Evolutionary conservation across 805 yeast genomes (phyloP).

Genomic region (Ogataea methanolica): DNA sequence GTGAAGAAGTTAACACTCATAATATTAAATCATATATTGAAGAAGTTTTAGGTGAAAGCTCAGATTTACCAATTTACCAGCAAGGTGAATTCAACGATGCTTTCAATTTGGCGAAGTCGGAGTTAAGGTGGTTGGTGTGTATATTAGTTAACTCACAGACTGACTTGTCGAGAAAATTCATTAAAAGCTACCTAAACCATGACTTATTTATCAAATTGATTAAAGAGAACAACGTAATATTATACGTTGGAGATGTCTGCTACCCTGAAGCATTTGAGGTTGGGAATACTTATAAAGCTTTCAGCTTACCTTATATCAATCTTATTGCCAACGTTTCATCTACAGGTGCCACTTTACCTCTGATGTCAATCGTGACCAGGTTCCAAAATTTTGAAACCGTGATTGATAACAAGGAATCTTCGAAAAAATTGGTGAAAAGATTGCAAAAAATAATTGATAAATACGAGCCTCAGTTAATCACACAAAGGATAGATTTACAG

Average conservation of each 20-base stretch:
- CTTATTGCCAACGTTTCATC: conserved; percentile 54
- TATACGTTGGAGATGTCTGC: conserved; percentile 61
- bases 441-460: conserved; percentile 41
- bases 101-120: conserved; percentile 32
- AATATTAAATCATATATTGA: conserved; percentile 15
- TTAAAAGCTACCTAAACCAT: conserved; percentile 43
- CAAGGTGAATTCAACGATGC: conserved; percentile 39
- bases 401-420: conserved; percentile 7
- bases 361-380: conserved; percentile 45
- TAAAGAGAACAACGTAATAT: conserved; percentile 39
- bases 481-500: conserved; percentile 55
- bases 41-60: conserved; percentile 18
- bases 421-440: conserved; percentile 31
- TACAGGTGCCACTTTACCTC: conserved; percentile 42
- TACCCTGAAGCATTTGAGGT: conserved; percentile 66
- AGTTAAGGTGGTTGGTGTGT: conserved; percentile 49
- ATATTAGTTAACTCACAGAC: conserved; percentile 45
- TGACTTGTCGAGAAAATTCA: conserved; percentile 36
- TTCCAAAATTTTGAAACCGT: conserved; percentile 29
- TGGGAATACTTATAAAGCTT: conserved; percentile 49
- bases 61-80: conserved; percentile 25
- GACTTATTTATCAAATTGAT: conserved; percentile 36
- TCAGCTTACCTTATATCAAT: conserved; percentile 51
- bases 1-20: conserved; percentile 14
- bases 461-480: conserved; percentile 56